Evolutionary conservation across 495 filamentous ascomycete species (phyloP), one percentile per base, ranked within the genome.

Genomic region (Penicillium dipodomyicola): DNA sequence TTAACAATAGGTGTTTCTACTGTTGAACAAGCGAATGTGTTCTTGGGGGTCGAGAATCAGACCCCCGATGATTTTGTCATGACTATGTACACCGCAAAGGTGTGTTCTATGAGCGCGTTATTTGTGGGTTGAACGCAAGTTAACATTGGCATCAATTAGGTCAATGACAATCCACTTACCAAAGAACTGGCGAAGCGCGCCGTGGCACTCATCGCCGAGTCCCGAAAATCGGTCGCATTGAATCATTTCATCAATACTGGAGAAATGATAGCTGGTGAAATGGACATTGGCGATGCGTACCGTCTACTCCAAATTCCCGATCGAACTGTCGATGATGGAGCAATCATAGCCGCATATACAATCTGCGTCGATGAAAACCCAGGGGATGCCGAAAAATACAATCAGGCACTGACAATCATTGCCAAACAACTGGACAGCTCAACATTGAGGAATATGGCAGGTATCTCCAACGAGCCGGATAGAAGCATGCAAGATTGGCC

Each of bases 11-110:
- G 73, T 27, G 76, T 88, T n/a, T 72, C 80, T 32, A 86, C 75
- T 15, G 82, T 82, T 49, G 79, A 84, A 50, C 84, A 87, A 64
- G 85, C 85, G 4, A 68, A 84, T 17, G 66, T 79, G 5, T 88
- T 78, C 64, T 71, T 88, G 19, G 82, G 78, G 30, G 77, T 82
- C 9, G 70, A 76, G 40, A 65, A 74, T 51, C 59, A 68, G n/a
- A 80, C 76, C 5, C 56, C 71, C 0, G 85, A 88, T 64, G 83
- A 87, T 23, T 86, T 84, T 56, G 70, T 88, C 15, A 71, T 80
- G 37, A 74, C 84, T 9, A 77, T 84, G 73, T 84, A 74, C 52
- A 80, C 78, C 6, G 63, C 81, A 15, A 87, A 87, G 74, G 80
- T 83, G 67, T 32, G 46, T 17, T 41, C 9, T 35, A 4, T 2